phyloP scores from a whole-genome alignment of 2,329 filamentous ascomycete species.

The Fusarium multiceps region DNA sequence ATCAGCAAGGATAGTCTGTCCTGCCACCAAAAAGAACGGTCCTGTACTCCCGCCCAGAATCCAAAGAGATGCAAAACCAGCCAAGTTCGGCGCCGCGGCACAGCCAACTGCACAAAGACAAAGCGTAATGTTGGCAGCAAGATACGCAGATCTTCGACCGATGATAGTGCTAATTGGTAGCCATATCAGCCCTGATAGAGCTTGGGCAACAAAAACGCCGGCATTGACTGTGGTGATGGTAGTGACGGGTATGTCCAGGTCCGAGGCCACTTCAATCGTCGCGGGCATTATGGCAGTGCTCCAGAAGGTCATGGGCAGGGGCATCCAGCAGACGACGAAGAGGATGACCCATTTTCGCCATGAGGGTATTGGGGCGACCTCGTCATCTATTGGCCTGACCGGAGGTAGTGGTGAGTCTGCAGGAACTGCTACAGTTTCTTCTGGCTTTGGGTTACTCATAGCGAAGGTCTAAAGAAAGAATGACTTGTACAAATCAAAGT shows the following conservation, averaged over 20 bases:
- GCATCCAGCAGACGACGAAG: conserved; percentile 47
- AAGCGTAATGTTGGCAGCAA: conserved; percentile 41
- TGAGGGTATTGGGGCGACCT: conserved; percentile 31
- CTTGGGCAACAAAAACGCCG: conserved; percentile 42
- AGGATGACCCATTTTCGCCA: conserved; percentile 47
- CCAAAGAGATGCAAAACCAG: conserved; percentile 40
- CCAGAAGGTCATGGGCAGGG: conserved; percentile 46
- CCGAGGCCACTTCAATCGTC: conserved; percentile 33
- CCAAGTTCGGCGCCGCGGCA: conserved; percentile 36
- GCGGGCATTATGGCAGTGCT: conserved; percentile 45
- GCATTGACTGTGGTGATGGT: conserved; percentile 42
- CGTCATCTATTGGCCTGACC: conserved; percentile 35
- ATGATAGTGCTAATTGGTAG: conserved; percentile 43
- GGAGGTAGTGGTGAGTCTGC: conserved; percentile 1
- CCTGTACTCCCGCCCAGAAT: conserved; percentile 43
- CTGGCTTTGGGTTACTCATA: conserved; percentile 32
- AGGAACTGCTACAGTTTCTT: neutral
- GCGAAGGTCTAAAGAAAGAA: neutral
- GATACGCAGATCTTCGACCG: conserved; percentile 39
- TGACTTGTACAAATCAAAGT: neutral
- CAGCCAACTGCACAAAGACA: conserved; percentile 41
- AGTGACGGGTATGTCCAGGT: conserved; percentile 14
- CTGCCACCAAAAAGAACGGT: conserved; percentile 44
- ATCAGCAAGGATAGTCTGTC: conserved; percentile 44
- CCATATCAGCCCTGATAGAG: conserved; percentile 43